Evolutionary conservation across 1,139 yeast species (phyloP), one percentile per base, ranked within the genome.

Genomic region (Diutina sp.): DNA sequence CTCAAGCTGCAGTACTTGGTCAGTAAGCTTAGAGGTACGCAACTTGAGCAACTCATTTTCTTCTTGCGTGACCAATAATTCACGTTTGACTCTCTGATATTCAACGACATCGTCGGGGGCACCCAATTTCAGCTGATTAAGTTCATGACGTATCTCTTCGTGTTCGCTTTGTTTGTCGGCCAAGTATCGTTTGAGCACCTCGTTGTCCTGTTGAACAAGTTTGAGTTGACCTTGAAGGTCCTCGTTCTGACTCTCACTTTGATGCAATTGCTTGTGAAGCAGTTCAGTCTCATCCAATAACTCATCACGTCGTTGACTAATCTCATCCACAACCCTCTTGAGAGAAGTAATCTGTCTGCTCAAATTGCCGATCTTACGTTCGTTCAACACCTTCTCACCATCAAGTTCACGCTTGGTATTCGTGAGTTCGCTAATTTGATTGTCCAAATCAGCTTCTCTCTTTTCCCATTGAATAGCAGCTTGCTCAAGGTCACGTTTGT

Each of bases 301-400:
- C 38, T 72, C 67, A 28, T 55, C 54, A 44, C 57, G 60, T 41
- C 45, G 52, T 9, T 54, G 29, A 41, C 55, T 58, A 44, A 61
- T 65, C 58, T 82, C 84, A 48, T 72, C 79, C 57, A 81, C 76
- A 8, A 83, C 71, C 21, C 77, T 78, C 60, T 80, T 80, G 64
- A 83, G 68, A 1, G 79, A 76, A 12, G 68, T 66, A 1, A 82
- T 74, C 65, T 83, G 87, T 50, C 79, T 78, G 55, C 71, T 68
- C 60, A 81, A 70, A 35, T 78, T 77, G 9, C 68, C 71, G n/a
- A 82, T 68, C 61, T 70, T 81, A 60, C 72, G 72, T 70, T 70
- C 83, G 67, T 66, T 73, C 61, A 64, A 74, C 47, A 60, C 72
- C 69, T 66, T 73, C 61, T 68, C 84, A 71, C 79, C 66, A 71